Evolutionary conservation across 371 early-diverging fungal species (phyloP).

Genomic region (Umbelopsis sp.): DNA sequence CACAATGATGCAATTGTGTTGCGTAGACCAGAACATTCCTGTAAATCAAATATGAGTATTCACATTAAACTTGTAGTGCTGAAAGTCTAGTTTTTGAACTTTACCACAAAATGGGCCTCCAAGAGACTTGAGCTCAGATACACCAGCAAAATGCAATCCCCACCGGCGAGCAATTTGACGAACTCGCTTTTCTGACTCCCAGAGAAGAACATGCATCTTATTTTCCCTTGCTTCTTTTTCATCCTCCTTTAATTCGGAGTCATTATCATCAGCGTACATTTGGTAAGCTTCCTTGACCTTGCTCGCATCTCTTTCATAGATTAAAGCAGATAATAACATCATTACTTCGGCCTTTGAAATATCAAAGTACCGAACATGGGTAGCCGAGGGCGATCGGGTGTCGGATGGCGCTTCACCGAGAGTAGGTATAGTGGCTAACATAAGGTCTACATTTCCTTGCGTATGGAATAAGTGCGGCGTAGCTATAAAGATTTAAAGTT

Average conservation of each 20-base stretch:
- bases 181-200: slow-evolving; percentile 36
- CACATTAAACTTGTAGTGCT: not conserved
- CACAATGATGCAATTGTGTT: slow-evolving; percentile 43
- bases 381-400: slow-evolving; percentile 17
- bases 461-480: slow-evolving; percentile 31
- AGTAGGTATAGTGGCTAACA: slow-evolving; percentile 27
- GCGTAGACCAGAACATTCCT: slow-evolving; percentile 49
- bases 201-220: slow-evolving; percentile 24
- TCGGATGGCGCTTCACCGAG: slow-evolving; percentile 26
- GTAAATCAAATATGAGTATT: not conserved
- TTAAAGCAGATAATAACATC: slow-evolving; percentile 32
- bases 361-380: slow-evolving; percentile 34
- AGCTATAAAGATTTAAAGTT: slow-evolving; percentile 20
- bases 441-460: slow-evolving; percentile 18
- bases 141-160: slow-evolving; percentile 50
- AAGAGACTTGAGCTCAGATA: slow-evolving; percentile 52
- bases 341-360: slow-evolving; percentile 37
- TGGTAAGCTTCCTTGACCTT: slow-evolving; percentile 38
- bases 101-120: slow-evolving; percentile 55
- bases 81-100: not conserved
- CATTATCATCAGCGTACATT: not conserved
- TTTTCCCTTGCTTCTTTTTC: not conserved
- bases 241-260: not conserved
- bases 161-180: slow-evolving; percentile 31
- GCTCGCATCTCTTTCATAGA: slow-evolving; percentile 52